Base-by-base conservation (phyloP, 106 monocot genomes). In the Acorus calamus region DNA sequence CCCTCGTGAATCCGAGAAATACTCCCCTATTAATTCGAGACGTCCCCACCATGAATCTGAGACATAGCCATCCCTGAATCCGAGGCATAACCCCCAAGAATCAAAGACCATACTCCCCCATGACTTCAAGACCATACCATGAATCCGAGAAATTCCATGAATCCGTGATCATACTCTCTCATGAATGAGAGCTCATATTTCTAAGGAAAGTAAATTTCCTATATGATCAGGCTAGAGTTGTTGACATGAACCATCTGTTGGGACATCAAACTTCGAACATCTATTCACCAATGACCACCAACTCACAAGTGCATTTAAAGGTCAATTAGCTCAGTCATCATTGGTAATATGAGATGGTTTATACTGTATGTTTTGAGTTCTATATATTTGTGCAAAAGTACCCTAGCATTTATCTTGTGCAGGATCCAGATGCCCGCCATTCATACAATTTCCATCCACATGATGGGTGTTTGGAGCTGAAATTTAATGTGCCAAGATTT, bases 361-460 rank as follows among this genome's bases (percentile, higher is more conserved):
- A 44, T 8, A 58, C 65, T 67, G 11, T 66, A 51, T 46, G 46
- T 55, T 42, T 49, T 48, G 4, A 2, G 3, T 51, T 43, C 52
- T 6, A 41, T 62, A 42, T 44, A n/a, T 8, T 42, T 4, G 5
- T 56, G n/a, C 14, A 46, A 14, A 44, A 69, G 13, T 28, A 65
- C 48, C 28, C 6, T 28, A 5, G 49, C 42, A 50, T 53, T 4
- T 68, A 50, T n/a, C 75, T 43, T 59, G 8, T 49, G n/a, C 59
- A 87, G 83, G 83, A 60, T 11, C 8, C 71, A 56, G 74, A 11
- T 50, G 63, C 74, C 52, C 44, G 73, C 64, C 74, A 77, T 62
- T 74, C 51, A 47, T 69, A 76, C 46, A 67, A 70, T 70, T 71
- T 81, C n/a, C 61, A 68, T 66, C 69, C 68, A 13, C 58, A 52